Conservation (phyloP, 75 land plant species). For the Cryptomeria japonica region DNA sequence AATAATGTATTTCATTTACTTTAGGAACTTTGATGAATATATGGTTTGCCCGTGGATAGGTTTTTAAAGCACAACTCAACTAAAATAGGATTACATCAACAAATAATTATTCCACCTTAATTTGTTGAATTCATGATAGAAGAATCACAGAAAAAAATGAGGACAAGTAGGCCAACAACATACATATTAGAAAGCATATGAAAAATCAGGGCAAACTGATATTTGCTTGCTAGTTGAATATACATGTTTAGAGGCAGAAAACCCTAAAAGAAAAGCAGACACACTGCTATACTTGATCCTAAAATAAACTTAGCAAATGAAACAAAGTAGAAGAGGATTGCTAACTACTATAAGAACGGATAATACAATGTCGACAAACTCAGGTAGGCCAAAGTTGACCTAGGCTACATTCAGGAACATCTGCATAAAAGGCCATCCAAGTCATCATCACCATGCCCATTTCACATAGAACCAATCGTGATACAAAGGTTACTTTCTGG, state of each 20-base stretch:
- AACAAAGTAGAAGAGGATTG: not conserved
- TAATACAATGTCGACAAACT: not conserved
- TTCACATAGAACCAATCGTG: not conserved
- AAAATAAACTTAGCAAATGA: not conserved
- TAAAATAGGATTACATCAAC: not conserved
- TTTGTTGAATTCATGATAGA: not conserved
- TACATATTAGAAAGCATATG: too few relatives aligned
- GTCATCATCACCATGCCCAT: not conserved
- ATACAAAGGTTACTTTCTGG: not conserved
- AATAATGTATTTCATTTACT: not conserved
- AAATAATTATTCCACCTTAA: not conserved
- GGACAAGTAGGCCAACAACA: not conserved
- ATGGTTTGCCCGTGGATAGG: not conserved
- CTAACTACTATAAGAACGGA: not conserved
- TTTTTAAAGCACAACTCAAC: too few relatives aligned
- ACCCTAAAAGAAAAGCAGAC: not conserved
- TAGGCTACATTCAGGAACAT: not conserved
- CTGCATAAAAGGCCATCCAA: not conserved
- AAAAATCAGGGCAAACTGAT: not conserved
- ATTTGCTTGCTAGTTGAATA: not conserved
- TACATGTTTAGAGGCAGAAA: not conserved
- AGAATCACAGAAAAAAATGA: not conserved
- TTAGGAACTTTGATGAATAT: not conserved
- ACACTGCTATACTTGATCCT: not conserved
- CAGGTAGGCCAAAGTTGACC: not conserved